Evolutionary conservation across 306 rosid species (phyloP).

Genomic region (Castanopsis chinensis): DNA sequence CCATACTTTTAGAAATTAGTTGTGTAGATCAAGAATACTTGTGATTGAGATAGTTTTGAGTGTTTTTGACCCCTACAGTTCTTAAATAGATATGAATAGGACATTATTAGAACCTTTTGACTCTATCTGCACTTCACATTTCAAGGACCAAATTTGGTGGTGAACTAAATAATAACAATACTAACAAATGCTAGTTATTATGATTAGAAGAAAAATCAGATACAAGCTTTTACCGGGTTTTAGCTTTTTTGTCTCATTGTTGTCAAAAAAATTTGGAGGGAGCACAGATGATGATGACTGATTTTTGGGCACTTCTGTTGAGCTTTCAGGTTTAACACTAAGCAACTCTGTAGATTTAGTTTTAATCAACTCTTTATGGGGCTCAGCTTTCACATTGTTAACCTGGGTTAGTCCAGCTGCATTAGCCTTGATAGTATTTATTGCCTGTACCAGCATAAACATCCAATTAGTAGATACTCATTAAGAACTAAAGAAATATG

Average conservation of each 20-base stretch:
- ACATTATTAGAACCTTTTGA: not conserved
- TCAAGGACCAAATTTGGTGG: not conserved
- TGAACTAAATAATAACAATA: too few relatives aligned
- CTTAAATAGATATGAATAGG: too few relatives aligned
- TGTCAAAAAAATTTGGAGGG: slow-evolving; percentile 76
- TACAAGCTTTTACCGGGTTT: slow-evolving; percentile 45
- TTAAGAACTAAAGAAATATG: not conserved
- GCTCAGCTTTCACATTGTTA: slow-evolving; percentile 46
- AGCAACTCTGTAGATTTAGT: slow-evolving; percentile 33
- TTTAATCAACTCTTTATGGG: slow-evolving; percentile 30
- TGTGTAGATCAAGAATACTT: too few relatives aligned
- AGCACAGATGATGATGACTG: slow-evolving; percentile 57
- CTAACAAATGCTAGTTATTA: not conserved
- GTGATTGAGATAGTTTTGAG: too few relatives aligned
- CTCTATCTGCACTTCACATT: not conserved
- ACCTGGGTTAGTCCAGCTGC: slow-evolving; percentile 52
- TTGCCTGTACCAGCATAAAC: slow-evolving; percentile 48
- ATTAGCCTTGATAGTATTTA: slow-evolving; percentile 63
- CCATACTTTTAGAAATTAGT: too few relatives aligned
- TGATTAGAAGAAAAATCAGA: not conserved
- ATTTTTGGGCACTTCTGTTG: slow-evolving; percentile 39
- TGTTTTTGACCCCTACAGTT: too few relatives aligned
- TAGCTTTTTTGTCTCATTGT: slow-evolving; percentile 39
- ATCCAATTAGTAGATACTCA: slow-evolving; percentile 9
- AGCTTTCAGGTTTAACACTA: slow-evolving; percentile 23